Evolutionary conservation across 177 flowering plant species (phyloP).

Genomic region (Tripterygium wilfordii): DNA sequence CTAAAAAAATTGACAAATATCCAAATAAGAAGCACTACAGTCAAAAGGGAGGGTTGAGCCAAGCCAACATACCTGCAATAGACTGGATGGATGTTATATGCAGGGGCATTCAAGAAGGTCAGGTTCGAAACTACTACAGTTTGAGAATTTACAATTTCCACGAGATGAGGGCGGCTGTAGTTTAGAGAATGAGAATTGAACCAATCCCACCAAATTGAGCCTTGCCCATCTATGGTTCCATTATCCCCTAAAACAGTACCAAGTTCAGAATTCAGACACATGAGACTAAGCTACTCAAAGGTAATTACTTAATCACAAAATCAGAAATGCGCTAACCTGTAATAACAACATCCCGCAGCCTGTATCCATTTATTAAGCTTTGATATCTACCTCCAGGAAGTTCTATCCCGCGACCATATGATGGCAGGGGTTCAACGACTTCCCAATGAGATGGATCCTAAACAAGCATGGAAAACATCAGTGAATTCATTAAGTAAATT

Average conservation of each 20-base stretch:
- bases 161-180: slow-evolving; percentile 87
- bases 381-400: slow-evolving; percentile 61
- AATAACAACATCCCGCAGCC: slow-evolving; percentile 64
- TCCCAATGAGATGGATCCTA: slow-evolving; percentile 68
- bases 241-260: slow-evolving; percentile 84
- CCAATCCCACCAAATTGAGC: slow-evolving; percentile 90
- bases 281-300: too few relatives aligned
- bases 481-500: too few relatives aligned
- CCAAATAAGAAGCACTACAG: too few relatives aligned
- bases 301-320: too few relatives aligned
- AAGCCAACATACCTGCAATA: slow-evolving; percentile 50
- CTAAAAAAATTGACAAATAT: too few relatives aligned
- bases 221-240: slow-evolving; percentile 94
- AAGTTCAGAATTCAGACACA: too few relatives aligned
- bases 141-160: slow-evolving; percentile 55
- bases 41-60: too few relatives aligned
- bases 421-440: slow-evolving; percentile 58
- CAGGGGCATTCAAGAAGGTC: slow-evolving; percentile 59
- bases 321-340: slow-evolving; percentile 61
- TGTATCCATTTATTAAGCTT: slow-evolving; percentile 60
- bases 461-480: slow-evolving; percentile 1
- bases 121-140: slow-evolving; percentile 67
- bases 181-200: slow-evolving; percentile 52
- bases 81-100: slow-evolving; percentile 45
- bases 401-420: slow-evolving; percentile 76